Evolutionary conservation across 192 early-diverging fungal species (phyloP).

Genomic region (Piromyces finnis): DNA sequence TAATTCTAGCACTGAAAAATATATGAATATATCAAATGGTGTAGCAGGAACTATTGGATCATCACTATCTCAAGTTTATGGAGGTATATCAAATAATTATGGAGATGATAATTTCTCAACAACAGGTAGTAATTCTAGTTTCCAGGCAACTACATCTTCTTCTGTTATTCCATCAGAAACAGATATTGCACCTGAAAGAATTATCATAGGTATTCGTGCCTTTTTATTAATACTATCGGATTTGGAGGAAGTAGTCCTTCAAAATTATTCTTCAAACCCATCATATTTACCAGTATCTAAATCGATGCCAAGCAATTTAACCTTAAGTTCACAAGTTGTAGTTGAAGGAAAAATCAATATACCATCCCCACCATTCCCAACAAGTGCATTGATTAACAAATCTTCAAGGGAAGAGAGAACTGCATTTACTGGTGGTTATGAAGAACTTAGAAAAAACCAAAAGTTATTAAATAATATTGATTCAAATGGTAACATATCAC

Average conservation of each 20-base stretch:
- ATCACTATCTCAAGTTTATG: background rate
- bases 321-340: constrained; percentile 8
- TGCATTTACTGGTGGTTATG: background rate
- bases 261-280: constrained; percentile 1
- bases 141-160: constrained; percentile 10
- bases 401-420: background rate
- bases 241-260: constrained; percentile 26
- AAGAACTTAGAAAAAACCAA: background rate
- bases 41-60: background rate
- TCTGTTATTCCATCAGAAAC: constrained; percentile 20
- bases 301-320: background rate
- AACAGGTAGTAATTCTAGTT: constrained; percentile 3
- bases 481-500: background rate
- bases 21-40: background rate
- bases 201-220: constrained; percentile 53
- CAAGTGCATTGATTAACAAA: background rate
- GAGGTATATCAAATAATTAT: background rate
- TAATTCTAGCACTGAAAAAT: background rate
- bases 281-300: constrained; percentile 6
- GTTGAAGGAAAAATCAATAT: constrained; percentile 32
- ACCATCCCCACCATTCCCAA: constrained; percentile 19
- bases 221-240: constrained; percentile 57
- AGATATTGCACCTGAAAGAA: constrained; percentile 37
- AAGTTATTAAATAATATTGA: constrained; percentile 15
- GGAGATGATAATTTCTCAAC: background rate